These are phyloP conservation scores for Trypanosoma avium DNA, from an alignment of 208 protist species.

Conservation along the genomic window DNA sequence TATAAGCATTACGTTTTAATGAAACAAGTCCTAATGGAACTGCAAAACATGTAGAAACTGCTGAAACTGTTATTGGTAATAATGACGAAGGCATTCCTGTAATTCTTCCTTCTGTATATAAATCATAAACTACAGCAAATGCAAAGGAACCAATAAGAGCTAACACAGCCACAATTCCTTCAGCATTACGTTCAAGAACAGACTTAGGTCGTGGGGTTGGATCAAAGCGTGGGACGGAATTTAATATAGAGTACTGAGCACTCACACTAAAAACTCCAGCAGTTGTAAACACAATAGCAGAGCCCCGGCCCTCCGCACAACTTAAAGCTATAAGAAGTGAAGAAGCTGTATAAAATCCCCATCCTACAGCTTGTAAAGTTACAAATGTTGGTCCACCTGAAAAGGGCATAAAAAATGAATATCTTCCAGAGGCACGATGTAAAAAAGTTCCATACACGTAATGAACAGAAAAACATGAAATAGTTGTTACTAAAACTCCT, in stretches of 20 bases:
- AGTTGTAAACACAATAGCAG: conserved; percentile 33
- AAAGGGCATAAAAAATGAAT: conserved; percentile 78
- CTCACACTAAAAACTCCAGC: conserved; percentile 43
- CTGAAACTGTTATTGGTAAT: conserved; percentile 48
- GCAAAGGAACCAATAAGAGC: conserved; percentile 58
- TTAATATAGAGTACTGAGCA: conserved; percentile 46
- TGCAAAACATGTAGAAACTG: conserved; percentile 49
- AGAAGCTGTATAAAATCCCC: conserved; percentile 52
- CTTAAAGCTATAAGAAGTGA: conserved; percentile 39
- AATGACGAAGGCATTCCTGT: conserved; percentile 34
- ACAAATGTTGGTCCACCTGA: conserved; percentile 59
- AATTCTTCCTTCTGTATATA: conserved; percentile 20
- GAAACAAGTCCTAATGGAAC: conserved; percentile 74
- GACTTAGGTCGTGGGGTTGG: conserved; percentile 26
- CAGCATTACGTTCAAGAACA: conserved; percentile 58
- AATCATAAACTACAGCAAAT: conserved; percentile 48
- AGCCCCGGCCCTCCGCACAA: conserved; percentile 40
- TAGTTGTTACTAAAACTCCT: conserved; percentile 37
- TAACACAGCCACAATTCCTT: conserved; percentile 62
- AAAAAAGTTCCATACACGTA: conserved; percentile 57
- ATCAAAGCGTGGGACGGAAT: conserved; percentile 55
- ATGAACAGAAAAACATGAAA: conserved; percentile 66
- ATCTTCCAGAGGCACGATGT: conserved; percentile 42
- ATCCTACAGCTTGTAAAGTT: conserved; percentile 49
- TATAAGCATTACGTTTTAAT: conserved; percentile 57